Percentiles rank a stretch among this genome's conserved stretches.
Evolutionary conservation across 441 rosid species (phyloP).

Genomic region (Biscutella laevigata): DNA sequence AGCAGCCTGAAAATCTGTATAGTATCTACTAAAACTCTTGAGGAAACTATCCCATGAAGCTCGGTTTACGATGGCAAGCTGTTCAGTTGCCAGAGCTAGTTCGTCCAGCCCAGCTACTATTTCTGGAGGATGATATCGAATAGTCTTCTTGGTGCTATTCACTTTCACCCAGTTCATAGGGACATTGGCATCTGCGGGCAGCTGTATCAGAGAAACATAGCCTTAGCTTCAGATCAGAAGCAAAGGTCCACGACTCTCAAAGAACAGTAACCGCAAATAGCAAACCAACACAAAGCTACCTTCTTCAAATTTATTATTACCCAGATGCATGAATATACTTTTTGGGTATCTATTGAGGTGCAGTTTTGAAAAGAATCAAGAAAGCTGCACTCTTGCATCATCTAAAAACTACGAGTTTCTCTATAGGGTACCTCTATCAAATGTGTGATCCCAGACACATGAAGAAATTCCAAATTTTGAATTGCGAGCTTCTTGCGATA

Average conservation of each 20-base stretch:
- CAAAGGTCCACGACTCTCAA: not conserved
- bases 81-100: slow-evolving; percentile 68
- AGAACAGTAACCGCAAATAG: not conserved
- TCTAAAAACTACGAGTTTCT: not conserved
- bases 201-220: slow-evolving; percentile 50
- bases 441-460: slow-evolving; percentile 28
- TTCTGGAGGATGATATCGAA: slow-evolving; percentile 89
- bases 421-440: slow-evolving; percentile 28
- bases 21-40: slow-evolving; percentile 49
- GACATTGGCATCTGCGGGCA: slow-evolving; percentile 59
- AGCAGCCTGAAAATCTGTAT: slow-evolving; percentile 65
- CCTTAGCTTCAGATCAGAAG: slow-evolving; percentile 21
- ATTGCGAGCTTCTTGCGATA: slow-evolving; percentile 25
- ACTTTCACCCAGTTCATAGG: slow-evolving; percentile 77
- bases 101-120: slow-evolving; percentile 61
- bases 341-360: not conserved
- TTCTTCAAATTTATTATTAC: not conserved
- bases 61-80: slow-evolving; percentile 53
- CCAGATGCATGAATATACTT: not conserved
- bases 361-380: not conserved
- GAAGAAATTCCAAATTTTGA: slow-evolving; percentile 26
- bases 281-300: not conserved
- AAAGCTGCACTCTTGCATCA: slow-evolving; percentile 9
- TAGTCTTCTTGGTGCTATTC: slow-evolving; percentile 72
- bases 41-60: slow-evolving; percentile 78